Evolutionary conservation across 305 asterid species (phyloP), one percentile per base, ranked within the genome.

Genomic region (Ajuga reptans): DNA sequence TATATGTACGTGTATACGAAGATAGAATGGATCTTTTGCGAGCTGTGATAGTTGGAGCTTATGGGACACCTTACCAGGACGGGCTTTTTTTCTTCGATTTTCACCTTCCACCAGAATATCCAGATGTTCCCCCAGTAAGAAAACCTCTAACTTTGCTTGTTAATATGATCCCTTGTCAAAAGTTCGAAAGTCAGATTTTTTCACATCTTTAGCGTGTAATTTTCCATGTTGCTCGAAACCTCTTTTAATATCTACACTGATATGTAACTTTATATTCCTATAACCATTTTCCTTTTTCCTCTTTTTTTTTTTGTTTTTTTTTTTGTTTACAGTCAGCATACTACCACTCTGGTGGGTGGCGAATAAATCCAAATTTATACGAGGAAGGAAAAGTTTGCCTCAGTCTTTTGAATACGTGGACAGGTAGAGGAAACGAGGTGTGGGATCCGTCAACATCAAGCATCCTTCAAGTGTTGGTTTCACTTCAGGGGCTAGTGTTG

Each of bases 301-400:
- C n/a, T n/a, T n/a, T n/a, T n/a, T n/a, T n/a, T n/a, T n/a, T n/a
- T n/a, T n/a, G 53, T 16, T 12, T 52, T 75, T 64, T 59, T 14
- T 12, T 52, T 6, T 21, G 12, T 62, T 65, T 83, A 78, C 87
- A 92, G 98, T 86, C 91, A 11, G 96, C 92, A 21, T 84, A 93
- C 82, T 93, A 93, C 75, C 96, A 87, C 77, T 93, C 99, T 72
- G 96, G 96, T 68, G 97, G 96, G 18, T 93, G 96, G 97, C 83
- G 96, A 76, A 84, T 93, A 85, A 93, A 93, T 83, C 99, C 99
- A 53, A 93, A 91, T 81, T 77, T 93, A 34, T 93, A 91, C 1
- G 96, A 91, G 90, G 96, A 93, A 73, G 96, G 97, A 56, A 91
- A 93, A 81, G 97, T 91, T 75, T 93, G 97, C 81, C 95, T 93